Evolutionary conservation across 768 basidiomycete genomes (phyloP), one percentile per base, ranked within the genome.

Genomic region (Scleroderma bovista): DNA sequence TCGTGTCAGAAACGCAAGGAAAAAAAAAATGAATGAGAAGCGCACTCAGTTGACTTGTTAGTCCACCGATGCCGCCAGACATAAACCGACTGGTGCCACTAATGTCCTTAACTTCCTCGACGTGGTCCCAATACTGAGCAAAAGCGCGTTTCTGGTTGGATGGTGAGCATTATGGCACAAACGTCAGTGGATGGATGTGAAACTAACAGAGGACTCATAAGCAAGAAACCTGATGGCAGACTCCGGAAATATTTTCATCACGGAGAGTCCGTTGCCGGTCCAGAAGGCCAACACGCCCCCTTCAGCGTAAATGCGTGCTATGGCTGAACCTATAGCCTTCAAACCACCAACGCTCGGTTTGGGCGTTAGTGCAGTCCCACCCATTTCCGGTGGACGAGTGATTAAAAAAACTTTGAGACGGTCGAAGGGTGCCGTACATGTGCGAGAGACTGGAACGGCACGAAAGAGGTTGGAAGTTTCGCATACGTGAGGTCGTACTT

Each of bases 151-250:
- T 99, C 92, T 94, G 64, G 32, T 12, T 46, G 49, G 16, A 40
- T 53, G 13, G 60, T 48, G 23, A 52, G 60, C n/a, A n/a, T n/a
- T 56, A 47, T 54, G 52, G 52, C 53, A 38, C 31, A 56, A 46
- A 47, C 38, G 50, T 17, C 43, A 50, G 19, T 33, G 20, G 22
- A 51, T 44, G 46, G 55, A 54, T 17, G 57, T 37, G 54, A 46
- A 39, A 78, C 86, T 68, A 59, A 93, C 92, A 48, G 92, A 84
- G 50, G 90, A 86, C 69, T 98, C 96, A 67, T 98, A 98, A 3
- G 89, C 69, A 58, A 94, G 84, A 73, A 99, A 98, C 69, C 98
- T 98, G 77, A 98, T 96, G 23, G 96, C 96, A 42, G 93, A 97
- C 73, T 98, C 95, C 5, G 94, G 94, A 55, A 97, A 88, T 55